These are phyloP conservation scores for Circinella umbellata DNA, from an alignment of 371 early-diverging fungal species.

Conservation along the genomic window DNA sequence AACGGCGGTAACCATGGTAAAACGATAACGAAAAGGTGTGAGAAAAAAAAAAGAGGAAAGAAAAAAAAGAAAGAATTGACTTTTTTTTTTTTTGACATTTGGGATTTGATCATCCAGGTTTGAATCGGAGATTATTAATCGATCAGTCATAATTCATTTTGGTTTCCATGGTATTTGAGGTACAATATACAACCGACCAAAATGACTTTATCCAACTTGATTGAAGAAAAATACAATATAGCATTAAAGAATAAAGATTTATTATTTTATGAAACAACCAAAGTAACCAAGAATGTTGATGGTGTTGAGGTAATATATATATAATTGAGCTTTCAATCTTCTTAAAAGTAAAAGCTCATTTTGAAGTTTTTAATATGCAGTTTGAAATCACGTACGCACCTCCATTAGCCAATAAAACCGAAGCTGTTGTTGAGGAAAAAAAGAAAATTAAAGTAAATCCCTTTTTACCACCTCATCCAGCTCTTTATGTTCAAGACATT, in stretches of 20 bases:
- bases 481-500: slow-evolving; percentile 59
- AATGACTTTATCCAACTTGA: slow-evolving; percentile 16
- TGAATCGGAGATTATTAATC: too few species aligned
- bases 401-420: slow-evolving; percentile 50
- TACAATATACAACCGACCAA: neutral
- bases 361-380: slow-evolving; percentile 14
- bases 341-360: neutral
- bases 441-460: slow-evolving; percentile 56
- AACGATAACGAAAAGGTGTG: neutral
- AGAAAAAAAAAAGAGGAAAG: slow-evolving; percentile 4
- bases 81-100: too few species aligned
- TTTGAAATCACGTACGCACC: slow-evolving; percentile 59
- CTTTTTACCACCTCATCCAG: slow-evolving; percentile 70
- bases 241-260: slow-evolving; percentile 36
- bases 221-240: slow-evolving; percentile 32
- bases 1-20: slow-evolving; percentile 17
- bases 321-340: neutral
- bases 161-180: too few species aligned
- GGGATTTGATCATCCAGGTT: too few species aligned
- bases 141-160: too few species aligned
- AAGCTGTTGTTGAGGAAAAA: slow-evolving; percentile 16
- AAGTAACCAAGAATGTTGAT: slow-evolving; percentile 17
- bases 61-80: neutral
- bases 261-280: slow-evolving; percentile 30
- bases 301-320: slow-evolving; percentile 34